These are phyloP conservation scores for Tolypocladium ophioglossoides DNA, from an alignment of 2,329 filamentous ascomycete genomes.

Conservation along the genomic window DNA sequence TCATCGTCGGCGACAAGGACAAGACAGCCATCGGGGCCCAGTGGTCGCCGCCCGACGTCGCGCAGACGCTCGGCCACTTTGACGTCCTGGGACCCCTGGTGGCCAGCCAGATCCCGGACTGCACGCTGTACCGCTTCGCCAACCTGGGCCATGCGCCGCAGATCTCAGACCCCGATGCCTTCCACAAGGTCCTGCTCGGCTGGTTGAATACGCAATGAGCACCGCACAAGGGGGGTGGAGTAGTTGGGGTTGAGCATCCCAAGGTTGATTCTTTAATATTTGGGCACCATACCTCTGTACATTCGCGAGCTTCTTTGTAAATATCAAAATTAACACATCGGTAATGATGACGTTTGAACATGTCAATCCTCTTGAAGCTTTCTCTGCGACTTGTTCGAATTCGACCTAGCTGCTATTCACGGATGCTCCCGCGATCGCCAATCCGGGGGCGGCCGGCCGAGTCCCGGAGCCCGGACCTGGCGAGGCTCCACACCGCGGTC, in stretches of 20 bases:
- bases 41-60: slow-evolving; percentile 35
- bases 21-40: slow-evolving; percentile 43
- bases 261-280: not conserved
- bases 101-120: slow-evolving; percentile 30
- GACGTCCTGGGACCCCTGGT: slow-evolving; percentile 35
- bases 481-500: not conserved
- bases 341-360: not conserved
- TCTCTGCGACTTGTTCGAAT: not conserved
- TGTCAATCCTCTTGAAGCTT: not conserved
- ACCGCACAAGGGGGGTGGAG: not conserved
- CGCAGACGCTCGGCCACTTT: slow-evolving; percentile 36
- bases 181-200: slow-evolving; percentile 32
- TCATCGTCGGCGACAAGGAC: slow-evolving; percentile 41
- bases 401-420: not conserved
- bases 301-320: not conserved
- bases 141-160: slow-evolving; percentile 42
- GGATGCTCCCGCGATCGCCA: not conserved
- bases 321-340: not conserved
- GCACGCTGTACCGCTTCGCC: slow-evolving; percentile 34
- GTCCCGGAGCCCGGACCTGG: not conserved
- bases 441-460: not conserved
- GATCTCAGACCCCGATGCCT: slow-evolving; percentile 36
- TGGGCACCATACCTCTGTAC: not conserved
- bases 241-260: not conserved
- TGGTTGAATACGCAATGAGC: slow-evolving; percentile 24